Conservation (phyloP, 495 filamentous ascomycete species). For the Lepidopterella palustris region DNA sequence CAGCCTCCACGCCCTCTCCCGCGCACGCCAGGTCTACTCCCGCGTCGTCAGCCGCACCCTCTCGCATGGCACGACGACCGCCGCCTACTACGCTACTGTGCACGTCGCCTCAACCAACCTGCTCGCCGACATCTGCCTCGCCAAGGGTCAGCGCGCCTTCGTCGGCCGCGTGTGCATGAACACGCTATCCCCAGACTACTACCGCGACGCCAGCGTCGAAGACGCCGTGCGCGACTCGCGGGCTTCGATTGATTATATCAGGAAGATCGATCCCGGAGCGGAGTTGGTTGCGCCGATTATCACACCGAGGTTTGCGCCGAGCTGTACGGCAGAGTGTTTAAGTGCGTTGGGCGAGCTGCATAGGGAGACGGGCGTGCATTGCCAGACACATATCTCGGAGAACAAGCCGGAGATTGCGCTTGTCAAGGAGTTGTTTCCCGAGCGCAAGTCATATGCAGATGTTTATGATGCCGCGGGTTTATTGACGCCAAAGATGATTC, state of each 20-base stretch:
- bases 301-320: slow-evolving; percentile 85
- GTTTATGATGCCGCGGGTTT: slow-evolving; percentile 74
- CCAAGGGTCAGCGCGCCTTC: slow-evolving; percentile 77
- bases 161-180: slow-evolving; percentile 94
- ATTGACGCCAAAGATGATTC: slow-evolving; percentile 64
- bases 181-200: slow-evolving; percentile 60
- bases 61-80: slow-evolving; percentile 81
- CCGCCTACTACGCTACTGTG: slow-evolving; percentile 86
- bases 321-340: slow-evolving; percentile 58
- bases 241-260: slow-evolving; percentile 61
- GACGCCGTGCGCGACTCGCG: slow-evolving; percentile 51
- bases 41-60: slow-evolving; percentile 72
- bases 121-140: slow-evolving; percentile 71
- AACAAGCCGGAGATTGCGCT: slow-evolving; percentile 66
- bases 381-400: slow-evolving; percentile 92
- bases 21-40: slow-evolving; percentile 58
- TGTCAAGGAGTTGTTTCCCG: slow-evolving; percentile 64
- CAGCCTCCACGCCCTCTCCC: slow-evolving; percentile 51
- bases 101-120: slow-evolving; percentile 78
- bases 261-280: slow-evolving; percentile 53
- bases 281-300: slow-evolving; percentile 68
- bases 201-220: slow-evolving; percentile 59
- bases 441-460: slow-evolving; percentile 54
- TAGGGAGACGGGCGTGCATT: slow-evolving; percentile 50
- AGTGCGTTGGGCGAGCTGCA: slow-evolving; percentile 57